Percentiles rank a stretch among this genome's conserved stretches.
phyloP scores from a whole-genome alignment of 208 protist genomes.

The Naegleria fowleri region DNA sequence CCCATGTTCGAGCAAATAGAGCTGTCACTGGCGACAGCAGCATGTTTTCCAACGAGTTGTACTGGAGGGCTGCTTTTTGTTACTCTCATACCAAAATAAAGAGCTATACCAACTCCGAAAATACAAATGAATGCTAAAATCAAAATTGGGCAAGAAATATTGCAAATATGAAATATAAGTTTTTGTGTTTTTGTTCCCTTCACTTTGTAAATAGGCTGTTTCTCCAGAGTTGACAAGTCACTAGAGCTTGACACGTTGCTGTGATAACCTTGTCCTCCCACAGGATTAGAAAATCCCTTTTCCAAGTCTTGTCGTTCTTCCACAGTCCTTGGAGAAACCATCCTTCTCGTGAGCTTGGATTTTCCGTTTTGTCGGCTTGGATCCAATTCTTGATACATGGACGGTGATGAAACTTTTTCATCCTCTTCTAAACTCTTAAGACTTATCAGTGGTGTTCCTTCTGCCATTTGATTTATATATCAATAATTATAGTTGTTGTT shows the following conservation, averaged over 20 bases:
- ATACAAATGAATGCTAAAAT: neutral
- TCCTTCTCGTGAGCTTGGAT: too few species aligned
- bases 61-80: neutral
- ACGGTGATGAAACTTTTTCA: too few species aligned
- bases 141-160: neutral
- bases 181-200: neutral
- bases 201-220: neutral
- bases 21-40: slow-evolving; percentile 39
- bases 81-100: neutral
- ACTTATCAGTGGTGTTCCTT: too few species aligned
- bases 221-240: neutral
- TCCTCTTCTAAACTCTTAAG: too few species aligned
- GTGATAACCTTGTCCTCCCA: neutral
- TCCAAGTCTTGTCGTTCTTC: too few species aligned
- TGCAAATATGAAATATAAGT: neutral
- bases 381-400: too few species aligned
- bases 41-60: neutral
- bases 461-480: too few species aligned
- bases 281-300: too few species aligned
- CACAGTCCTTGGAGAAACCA: too few species aligned
- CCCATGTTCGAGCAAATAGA: slow-evolving; percentile 37
- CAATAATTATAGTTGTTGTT: too few species aligned
- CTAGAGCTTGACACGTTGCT: neutral
- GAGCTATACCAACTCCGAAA: neutral
- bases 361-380: too few species aligned